Evolutionary conservation across 495 filamentous ascomycete species (phyloP).

Genomic region (Pseudevernia furfuracea): DNA sequence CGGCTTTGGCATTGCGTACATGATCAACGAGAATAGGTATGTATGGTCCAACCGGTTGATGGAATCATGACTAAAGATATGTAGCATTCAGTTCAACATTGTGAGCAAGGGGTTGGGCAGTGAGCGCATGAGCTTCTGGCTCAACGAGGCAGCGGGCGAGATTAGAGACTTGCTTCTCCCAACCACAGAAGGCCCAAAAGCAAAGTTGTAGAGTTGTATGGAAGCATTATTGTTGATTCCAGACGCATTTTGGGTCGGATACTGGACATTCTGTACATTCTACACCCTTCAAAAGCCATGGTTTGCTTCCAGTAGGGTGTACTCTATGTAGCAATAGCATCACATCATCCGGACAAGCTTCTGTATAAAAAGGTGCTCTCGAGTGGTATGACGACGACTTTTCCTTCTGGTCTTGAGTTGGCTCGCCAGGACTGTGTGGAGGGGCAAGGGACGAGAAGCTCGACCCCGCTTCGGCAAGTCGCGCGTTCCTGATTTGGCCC

Average conservation of each 20-base stretch:
- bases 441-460: not conserved
- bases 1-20: conserved; percentile 96
- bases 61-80: conserved; percentile 23
- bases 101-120: conserved; percentile 87
- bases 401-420: no score
- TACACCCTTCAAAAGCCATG: not conserved
- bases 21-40: conserved; percentile 95
- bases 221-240: not conserved
- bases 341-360: no score
- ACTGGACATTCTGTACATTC: not conserved
- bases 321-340: not conserved
- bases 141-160: conserved; percentile 88
- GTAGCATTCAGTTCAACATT: conserved; percentile 94
- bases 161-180: conserved; percentile 82
- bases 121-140: conserved; percentile 87
- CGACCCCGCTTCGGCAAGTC: conserved; percentile 6
- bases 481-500: conserved; percentile 12
- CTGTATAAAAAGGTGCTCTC: no score
- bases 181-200: conserved; percentile 74
- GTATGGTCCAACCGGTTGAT: conserved; percentile 15
- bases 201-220: conserved; percentile 60
- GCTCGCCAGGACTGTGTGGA: no score
- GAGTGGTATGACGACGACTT: no score
- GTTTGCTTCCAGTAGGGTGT: not conserved
- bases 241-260: not conserved